phyloP scores from a whole-genome alignment of 345 rosid species.

The Angophora floribunda region DNA sequence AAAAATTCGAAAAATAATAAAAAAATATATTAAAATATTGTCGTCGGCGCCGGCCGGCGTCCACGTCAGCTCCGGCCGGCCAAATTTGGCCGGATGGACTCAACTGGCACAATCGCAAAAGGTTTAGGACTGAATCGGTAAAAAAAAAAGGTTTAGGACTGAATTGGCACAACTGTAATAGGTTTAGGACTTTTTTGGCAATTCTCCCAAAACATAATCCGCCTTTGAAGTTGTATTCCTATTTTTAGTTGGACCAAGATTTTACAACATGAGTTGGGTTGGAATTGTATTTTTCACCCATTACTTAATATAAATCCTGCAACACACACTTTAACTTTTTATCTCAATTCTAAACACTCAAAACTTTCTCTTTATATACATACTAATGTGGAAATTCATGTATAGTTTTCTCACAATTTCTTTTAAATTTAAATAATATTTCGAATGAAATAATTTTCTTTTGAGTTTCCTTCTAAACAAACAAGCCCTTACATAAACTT shows the following conservation, averaged over 20 bases:
- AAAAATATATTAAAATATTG: too few species aligned
- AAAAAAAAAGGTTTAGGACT: too few species aligned
- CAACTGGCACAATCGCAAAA: too few species aligned
- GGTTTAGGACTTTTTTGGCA: too few species aligned
- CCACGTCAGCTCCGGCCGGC: too few species aligned
- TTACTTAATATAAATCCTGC: not conserved
- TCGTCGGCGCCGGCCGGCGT: too few species aligned
- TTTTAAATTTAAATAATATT: not conserved
- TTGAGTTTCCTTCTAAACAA: not conserved
- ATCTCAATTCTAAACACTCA: not conserved
- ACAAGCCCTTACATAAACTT: not conserved
- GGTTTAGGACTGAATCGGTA: too few species aligned
- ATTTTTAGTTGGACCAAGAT: not conserved
- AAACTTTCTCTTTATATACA: not conserved
- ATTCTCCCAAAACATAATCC: not conserved
- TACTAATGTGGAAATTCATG: not conserved
- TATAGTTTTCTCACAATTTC: not conserved
- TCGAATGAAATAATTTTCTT: not conserved
- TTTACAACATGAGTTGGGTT: not conserved
- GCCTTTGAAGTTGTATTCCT: not conserved
- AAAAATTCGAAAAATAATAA: too few species aligned
- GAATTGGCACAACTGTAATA: too few species aligned
- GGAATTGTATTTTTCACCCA: not conserved
- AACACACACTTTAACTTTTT: not conserved
- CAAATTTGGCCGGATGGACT: too few species aligned